Evolutionary conservation across 1,284 basidiomycete genomes (phyloP).

Genomic region (Sanghuangporus sanghuang): DNA sequence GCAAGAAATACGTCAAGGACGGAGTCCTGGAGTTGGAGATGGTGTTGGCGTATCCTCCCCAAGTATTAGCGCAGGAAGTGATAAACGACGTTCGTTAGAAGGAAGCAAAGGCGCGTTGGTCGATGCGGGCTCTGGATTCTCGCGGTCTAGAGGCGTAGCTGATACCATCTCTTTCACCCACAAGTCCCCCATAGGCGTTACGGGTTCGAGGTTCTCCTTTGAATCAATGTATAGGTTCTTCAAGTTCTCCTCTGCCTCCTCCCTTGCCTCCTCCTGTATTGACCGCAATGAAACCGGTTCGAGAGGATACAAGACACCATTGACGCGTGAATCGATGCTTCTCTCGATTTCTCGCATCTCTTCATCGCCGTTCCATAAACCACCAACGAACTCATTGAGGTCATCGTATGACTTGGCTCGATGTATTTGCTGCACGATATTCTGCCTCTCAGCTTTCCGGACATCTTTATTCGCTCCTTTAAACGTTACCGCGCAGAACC

Average conservation of each 20-base stretch:
- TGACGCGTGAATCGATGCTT: slow-evolving; percentile 44
- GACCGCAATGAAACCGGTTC: slow-evolving; percentile 4
- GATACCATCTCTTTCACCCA: slow-evolving; percentile 11
- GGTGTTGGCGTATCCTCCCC: slow-evolving; percentile 29
- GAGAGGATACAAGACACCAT: slow-evolving; percentile 7
- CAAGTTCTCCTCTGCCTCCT: background rate
- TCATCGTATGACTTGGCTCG: slow-evolving; percentile 66
- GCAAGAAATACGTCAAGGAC: background rate
- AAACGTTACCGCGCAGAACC: slow-evolving; percentile 86
- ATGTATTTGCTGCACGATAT: slow-evolving; percentile 48
- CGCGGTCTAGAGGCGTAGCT: slow-evolving; percentile 32
- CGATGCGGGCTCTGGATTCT: slow-evolving; percentile 35
- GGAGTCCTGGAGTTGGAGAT: slow-evolving; percentile 25
- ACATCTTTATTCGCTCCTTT: slow-evolving; percentile 51
- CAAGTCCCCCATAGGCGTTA: slow-evolving; percentile 17
- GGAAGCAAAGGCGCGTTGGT: slow-evolving; percentile 35
- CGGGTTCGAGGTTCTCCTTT: slow-evolving; percentile 11
- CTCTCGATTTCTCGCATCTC: slow-evolving; percentile 55
- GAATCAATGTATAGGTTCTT: background rate
- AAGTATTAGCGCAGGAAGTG: slow-evolving; percentile 30
- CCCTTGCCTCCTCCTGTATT: slow-evolving; percentile 4
- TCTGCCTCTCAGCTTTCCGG: slow-evolving; percentile 55
- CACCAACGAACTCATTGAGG: slow-evolving; percentile 50
- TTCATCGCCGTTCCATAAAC: slow-evolving; percentile 51
- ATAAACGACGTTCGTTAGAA: slow-evolving; percentile 31